These are phyloP conservation scores for Chaetomium sp. DNA, from an alignment of 2,329 filamentous ascomycete genomes.

Conservation along the genomic window DNA sequence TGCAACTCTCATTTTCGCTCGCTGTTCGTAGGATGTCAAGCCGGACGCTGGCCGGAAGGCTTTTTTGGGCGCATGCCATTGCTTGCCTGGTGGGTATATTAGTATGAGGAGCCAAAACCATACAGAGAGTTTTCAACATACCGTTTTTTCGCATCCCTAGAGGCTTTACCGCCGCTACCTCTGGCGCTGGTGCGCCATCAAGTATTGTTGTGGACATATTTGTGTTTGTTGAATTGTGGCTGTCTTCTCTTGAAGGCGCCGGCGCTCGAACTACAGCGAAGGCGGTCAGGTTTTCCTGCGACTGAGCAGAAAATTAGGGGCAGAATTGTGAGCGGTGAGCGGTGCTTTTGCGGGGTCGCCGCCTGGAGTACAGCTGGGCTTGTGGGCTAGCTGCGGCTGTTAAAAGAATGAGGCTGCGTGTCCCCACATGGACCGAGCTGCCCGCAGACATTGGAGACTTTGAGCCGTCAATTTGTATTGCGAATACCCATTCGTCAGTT, in stretches of 20 bases:
- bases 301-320: conserved; percentile 1
- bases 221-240: not conserved
- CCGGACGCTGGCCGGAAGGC: conserved; percentile 83
- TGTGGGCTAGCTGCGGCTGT: not conserved
- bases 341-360: not conserved
- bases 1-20: conserved; percentile 68
- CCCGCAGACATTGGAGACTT: not conserved
- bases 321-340: not conserved
- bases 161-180: conserved; percentile 43
- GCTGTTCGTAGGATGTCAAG: conserved; percentile 76
- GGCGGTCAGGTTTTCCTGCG: conserved; percentile 18
- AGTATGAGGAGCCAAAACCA: not conserved
- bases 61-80: conserved; percentile 84
- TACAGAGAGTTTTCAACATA: conserved; percentile 43
- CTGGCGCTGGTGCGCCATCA: conserved; percentile 40
- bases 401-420: not conserved
- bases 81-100: conserved; percentile 68
- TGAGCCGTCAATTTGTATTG: not conserved
- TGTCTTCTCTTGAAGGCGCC: not conserved
- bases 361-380: too few relatives aligned
- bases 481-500: not conserved
- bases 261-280: conserved; percentile 1
- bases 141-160: conserved; percentile 83
- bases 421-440: not conserved
- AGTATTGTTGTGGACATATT: conserved; percentile 49